A percentile compares a stretch with the other conserved stretches of the same genome.
Conservation (phyloP, 805 yeast species). For the Hanseniaspora lachancei region DNA sequence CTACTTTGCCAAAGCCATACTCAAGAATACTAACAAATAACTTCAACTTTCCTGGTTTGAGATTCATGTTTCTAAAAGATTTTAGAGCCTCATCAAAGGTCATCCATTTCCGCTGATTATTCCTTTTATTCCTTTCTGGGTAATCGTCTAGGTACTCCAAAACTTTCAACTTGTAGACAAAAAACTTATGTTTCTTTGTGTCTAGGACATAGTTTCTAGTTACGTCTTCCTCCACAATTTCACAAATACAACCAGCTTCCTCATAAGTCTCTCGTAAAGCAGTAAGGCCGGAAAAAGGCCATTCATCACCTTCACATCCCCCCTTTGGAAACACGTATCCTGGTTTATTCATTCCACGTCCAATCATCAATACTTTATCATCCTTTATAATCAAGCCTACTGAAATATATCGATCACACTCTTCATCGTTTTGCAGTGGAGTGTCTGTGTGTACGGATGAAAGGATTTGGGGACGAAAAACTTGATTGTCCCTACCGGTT, state of each 20-base stretch:
- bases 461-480: background rate
- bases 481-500: constrained; percentile 2
- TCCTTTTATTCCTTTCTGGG: constrained; percentile 3
- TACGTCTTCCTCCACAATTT: constrained; percentile 43
- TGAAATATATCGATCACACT: constrained; percentile 57
- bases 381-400: constrained; percentile 69
- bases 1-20: background rate
- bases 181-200: background rate
- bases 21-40: background rate
- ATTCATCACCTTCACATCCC: constrained; percentile 80
- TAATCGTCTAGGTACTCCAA: background rate
- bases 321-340: constrained; percentile 92
- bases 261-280: constrained; percentile 95
- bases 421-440: background rate
- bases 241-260: constrained; percentile 82
- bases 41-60: background rate
- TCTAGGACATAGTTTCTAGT: constrained; percentile 27
- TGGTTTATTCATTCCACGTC: constrained; percentile 34
- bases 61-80: background rate
- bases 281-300: constrained; percentile 28
- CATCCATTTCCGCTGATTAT: background rate
- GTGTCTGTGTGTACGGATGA: background rate
- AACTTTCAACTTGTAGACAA: background rate
- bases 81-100: background rate
- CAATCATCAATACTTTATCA: constrained; percentile 54